Conservation (phyloP, 805 yeast genomes). For the Ogataea siamensis region DNA sequence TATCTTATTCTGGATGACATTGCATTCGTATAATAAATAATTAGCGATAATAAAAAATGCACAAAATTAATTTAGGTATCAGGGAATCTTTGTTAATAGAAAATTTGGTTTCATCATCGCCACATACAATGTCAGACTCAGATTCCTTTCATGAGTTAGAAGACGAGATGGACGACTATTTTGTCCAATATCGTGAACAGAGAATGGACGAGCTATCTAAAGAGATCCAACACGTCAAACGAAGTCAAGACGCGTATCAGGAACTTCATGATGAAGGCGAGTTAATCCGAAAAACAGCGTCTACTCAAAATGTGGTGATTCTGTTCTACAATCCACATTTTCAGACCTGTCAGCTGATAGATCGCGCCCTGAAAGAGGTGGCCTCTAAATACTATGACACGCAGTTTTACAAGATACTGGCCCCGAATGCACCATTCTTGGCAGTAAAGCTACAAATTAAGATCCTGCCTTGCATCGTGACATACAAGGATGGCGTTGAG, state of each 20-base stretch:
- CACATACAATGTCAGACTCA: slow-evolving; percentile 16
- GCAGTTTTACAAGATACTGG: slow-evolving; percentile 54
- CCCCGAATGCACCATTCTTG: slow-evolving; percentile 68
- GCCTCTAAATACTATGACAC: slow-evolving; percentile 60
- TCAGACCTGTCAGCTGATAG: slow-evolving; percentile 59
- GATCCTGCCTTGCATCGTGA: slow-evolving; percentile 68
- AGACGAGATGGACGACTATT: slow-evolving; percentile 45
- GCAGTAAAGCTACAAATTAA: slow-evolving; percentile 61
- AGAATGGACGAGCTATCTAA: slow-evolving; percentile 56
- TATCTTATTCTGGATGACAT: slow-evolving; percentile 7
- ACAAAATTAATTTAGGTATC: too few species aligned
- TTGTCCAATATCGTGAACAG: slow-evolving; percentile 56
- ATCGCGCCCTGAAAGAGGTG: slow-evolving; percentile 41
- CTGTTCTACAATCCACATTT: slow-evolving; percentile 66
- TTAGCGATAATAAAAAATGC: too few species aligned
- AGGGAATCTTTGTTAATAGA: background rate
- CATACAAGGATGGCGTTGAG: slow-evolving; percentile 61
- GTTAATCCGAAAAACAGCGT: slow-evolving; percentile 50
- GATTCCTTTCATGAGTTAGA: slow-evolving; percentile 46
- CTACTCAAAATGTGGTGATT: slow-evolving; percentile 44
- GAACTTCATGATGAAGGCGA: slow-evolving; percentile 54
- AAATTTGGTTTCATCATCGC: too few species aligned
- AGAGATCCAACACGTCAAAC: slow-evolving; percentile 39
- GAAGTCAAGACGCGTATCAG: slow-evolving; percentile 33
- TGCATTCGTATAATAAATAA: too few species aligned